Percentiles rank a stretch among this genome's conserved stretches.
These are phyloP conservation scores for Xylaria hypoxylon DNA, from an alignment of 2,329 filamentous ascomycete genomes.

Conservation along the genomic window DNA sequence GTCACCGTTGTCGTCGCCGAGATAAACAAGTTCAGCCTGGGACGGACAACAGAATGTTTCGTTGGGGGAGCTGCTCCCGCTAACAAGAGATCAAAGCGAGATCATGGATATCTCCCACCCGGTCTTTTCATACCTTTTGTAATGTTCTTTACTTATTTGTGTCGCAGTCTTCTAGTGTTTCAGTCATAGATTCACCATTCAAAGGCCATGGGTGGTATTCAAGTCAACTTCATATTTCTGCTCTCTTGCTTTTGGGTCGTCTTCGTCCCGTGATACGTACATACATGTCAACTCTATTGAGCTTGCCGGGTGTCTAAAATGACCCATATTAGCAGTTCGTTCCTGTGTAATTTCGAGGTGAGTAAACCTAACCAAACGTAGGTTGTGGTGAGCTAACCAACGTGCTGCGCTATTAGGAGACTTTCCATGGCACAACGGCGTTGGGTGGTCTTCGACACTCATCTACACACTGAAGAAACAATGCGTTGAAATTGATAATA, in stretches of 20 bases:
- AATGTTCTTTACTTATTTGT: conserved; percentile 49
- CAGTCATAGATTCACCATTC: conserved; percentile 44
- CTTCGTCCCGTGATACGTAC: neutral
- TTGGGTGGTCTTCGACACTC: neutral
- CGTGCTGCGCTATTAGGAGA: neutral
- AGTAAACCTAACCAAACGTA: conserved; percentile 1
- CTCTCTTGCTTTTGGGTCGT: conserved; percentile 11
- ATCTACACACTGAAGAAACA: too few species aligned
- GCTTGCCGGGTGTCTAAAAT: neutral
- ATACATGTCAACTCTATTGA: neutral
- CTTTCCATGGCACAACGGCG: neutral
- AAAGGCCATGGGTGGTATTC: conserved; percentile 41
- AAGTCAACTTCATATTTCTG: conserved; percentile 31
- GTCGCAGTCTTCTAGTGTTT: conserved; percentile 43
- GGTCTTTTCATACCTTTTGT: conserved; percentile 51
- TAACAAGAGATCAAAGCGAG: conserved; percentile 44
- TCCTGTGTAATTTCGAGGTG: neutral
- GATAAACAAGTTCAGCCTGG: conserved; percentile 37
- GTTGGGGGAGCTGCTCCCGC: conserved; percentile 42
- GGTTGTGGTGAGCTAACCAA: conserved; percentile 3
- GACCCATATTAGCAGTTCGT: neutral
- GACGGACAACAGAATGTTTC: conserved; percentile 45
- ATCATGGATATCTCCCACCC: conserved; percentile 48
- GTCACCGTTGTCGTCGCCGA: conserved; percentile 41
- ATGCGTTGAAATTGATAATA: too few species aligned